phyloP scores from a whole-genome alignment of 1,139 yeast genomes.

The Kodamaea suecica region DNA sequence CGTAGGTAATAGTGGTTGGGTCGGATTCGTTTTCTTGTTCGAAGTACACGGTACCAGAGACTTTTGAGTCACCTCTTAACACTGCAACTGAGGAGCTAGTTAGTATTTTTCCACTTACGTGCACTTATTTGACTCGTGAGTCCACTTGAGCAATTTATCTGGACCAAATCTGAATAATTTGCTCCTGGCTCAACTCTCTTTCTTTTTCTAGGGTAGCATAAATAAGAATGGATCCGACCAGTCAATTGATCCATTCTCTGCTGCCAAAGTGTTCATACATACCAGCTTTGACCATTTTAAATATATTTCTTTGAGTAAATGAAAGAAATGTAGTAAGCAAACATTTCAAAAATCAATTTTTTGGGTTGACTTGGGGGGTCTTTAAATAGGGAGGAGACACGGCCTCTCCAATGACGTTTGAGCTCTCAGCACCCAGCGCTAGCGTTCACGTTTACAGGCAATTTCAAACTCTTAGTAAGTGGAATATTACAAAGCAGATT shows the following conservation, averaged over 20 bases:
- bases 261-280: slow-evolving; percentile 17
- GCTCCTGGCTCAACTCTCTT: too few species aligned
- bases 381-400: too few species aligned
- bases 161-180: too few species aligned
- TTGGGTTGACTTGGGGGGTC: too few species aligned
- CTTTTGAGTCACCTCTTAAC: slow-evolving; percentile 89
- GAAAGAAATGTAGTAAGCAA: slow-evolving; percentile 2
- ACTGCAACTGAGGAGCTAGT: slow-evolving; percentile 66
- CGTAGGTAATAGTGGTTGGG: slow-evolving; percentile 85
- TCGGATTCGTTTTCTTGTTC: slow-evolving; percentile 77
- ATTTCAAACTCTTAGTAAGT: background rate
- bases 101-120: too few species aligned
- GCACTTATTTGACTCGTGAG: too few species aligned
- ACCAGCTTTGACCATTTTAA: slow-evolving; percentile 41
- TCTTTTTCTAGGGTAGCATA: background rate
- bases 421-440: too few species aligned
- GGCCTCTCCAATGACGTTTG: too few species aligned
- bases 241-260: too few species aligned
- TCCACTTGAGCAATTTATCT: background rate
- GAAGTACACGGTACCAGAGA: slow-evolving; percentile 79
- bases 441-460: too few species aligned
- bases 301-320: slow-evolving; percentile 5
- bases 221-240: too few species aligned
- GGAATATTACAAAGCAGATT: background rate
- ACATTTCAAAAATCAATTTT: too few species aligned